Evolutionary conservation across 2,329 filamentous ascomycete genomes (phyloP).

Genomic region (Thelonectria olida): DNA sequence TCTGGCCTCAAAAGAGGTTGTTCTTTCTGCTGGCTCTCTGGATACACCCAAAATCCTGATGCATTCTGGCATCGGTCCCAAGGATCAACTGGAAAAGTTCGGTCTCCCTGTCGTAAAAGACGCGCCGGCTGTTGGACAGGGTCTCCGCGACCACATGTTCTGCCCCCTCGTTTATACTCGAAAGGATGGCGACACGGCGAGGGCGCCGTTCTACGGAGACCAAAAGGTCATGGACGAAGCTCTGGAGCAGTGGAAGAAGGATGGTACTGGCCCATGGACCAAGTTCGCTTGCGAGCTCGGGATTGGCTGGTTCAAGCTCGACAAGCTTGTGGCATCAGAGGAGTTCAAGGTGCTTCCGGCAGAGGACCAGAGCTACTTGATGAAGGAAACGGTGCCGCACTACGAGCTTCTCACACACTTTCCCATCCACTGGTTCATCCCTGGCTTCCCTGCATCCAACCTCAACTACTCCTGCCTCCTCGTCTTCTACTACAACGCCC

Average conservation of each 20-base stretch:
- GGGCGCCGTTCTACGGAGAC: conserved; percentile 56
- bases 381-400: conserved; percentile 61
- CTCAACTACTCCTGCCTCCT: conserved; percentile 55
- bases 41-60: conserved; percentile 55
- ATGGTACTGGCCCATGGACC: conserved; percentile 52
- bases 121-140: conserved; percentile 49
- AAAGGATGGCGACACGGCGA: conserved; percentile 51
- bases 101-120: conserved; percentile 44
- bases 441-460: conserved; percentile 45
- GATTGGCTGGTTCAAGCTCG: conserved; percentile 56
- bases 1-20: conserved; percentile 51
- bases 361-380: conserved; percentile 54
- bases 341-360: conserved; percentile 62
- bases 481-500: conserved; percentile 62
- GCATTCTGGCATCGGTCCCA: conserved; percentile 13
- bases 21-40: conserved; percentile 53
- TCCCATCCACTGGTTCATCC: conserved; percentile 53
- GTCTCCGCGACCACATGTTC: conserved; percentile 53
- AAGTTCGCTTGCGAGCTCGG: conserved; percentile 50
- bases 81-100: background rate
- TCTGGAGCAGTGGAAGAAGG: conserved; percentile 56
- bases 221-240: conserved; percentile 53
- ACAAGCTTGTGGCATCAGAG: conserved; percentile 47
- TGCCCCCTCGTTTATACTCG: conserved; percentile 49
- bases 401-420: conserved; percentile 63